Evolutionary conservation across 495 filamentous ascomycete genomes (phyloP), one percentile per base, ranked within the genome.

Genomic region (Patellaria atrata): DNA sequence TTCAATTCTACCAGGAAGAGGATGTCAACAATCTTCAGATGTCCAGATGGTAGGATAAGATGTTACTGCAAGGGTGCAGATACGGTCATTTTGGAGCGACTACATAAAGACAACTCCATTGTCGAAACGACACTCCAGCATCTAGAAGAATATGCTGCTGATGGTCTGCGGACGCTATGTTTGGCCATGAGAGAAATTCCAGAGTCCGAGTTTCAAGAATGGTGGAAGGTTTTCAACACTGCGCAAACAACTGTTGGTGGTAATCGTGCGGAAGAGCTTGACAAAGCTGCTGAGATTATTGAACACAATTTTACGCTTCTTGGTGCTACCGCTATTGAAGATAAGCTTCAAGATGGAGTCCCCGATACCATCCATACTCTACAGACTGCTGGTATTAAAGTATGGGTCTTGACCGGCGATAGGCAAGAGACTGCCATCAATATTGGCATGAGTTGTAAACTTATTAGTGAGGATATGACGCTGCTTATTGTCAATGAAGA

Each of bases 341-440:
- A 99, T 61, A 77, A 81, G 37, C 63, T 99, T 22, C 91, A 99
- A 53, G 91, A 99, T 51, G 91, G 91, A 37, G 91, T 99, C 3
- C 91, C 91, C 3, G 91, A 99, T 54, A 99, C 91, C 2, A 99
- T 99, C 43, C 84, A 96, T 57, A 94, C 87, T 0, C 70, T 99
- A 7, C 91, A 99, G 52, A 80, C 82, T 37, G 91, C 91, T 14
- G 89, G 89, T 19, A 96, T 99, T 58, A 99, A 99, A 61, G 75
- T 99, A 28, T 99, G 91, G 89, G 91, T 99, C 14, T 59, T 99
- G 54, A 99, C 91, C 24, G 91, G 91, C 49, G 91, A 99, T 63
- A 70, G 91, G 50, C 91, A 99, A 54, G 91, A 99, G 54, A 99
- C 91, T 30, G 91, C 91, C 31, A 99, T 99, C 63, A 99, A 99